Evolutionary conservation across 2,329 filamentous ascomycete species (phyloP).

Genomic region (Lecanicillium sp.): DNA sequence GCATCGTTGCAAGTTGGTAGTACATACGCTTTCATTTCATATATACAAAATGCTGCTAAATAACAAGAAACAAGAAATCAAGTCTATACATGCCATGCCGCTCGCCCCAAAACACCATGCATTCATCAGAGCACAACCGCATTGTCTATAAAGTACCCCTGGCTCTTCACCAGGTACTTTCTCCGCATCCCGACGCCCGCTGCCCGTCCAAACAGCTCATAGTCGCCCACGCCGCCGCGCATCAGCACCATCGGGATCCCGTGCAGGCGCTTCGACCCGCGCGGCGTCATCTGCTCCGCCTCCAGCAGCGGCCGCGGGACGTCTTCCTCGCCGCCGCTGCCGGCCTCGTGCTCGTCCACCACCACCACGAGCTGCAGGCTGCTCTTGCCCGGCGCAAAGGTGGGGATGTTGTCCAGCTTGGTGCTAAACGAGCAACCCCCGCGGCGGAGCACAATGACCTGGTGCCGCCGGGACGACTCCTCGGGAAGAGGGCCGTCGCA

Average conservation of each 20-base stretch:
- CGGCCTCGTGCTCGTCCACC: conserved; percentile 34
- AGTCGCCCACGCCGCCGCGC: conserved; percentile 54
- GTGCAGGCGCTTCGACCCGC: conserved; percentile 60
- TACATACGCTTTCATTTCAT: background rate
- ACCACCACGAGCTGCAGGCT: conserved; percentile 76
- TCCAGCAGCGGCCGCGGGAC: conserved; percentile 63
- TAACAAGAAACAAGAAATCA: background rate
- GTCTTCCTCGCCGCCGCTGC: conserved; percentile 41
- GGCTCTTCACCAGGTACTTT: conserved; percentile 72
- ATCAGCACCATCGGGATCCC: conserved; percentile 81
- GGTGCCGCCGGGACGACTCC: conserved; percentile 47
- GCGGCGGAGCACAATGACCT: conserved; percentile 74
- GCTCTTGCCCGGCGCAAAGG: conserved; percentile 52
- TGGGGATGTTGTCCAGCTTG: conserved; percentile 81
- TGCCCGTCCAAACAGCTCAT: conserved; percentile 55
- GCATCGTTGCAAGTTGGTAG: too few species aligned
- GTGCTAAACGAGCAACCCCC: conserved; percentile 78
- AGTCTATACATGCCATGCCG: too few species aligned
- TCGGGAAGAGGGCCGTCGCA: conserved; percentile 54
- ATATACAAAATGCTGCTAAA: too few species aligned
- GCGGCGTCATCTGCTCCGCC: conserved; percentile 61
- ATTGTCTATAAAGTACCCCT: conserved; percentile 73
- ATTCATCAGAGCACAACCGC: conserved; percentile 53
- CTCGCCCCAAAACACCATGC: conserved; percentile 51
- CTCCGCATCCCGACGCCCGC: conserved; percentile 66